phyloP scores from a whole-genome alignment of 805 yeast species.

The Pichia phayaonensis region DNA sequence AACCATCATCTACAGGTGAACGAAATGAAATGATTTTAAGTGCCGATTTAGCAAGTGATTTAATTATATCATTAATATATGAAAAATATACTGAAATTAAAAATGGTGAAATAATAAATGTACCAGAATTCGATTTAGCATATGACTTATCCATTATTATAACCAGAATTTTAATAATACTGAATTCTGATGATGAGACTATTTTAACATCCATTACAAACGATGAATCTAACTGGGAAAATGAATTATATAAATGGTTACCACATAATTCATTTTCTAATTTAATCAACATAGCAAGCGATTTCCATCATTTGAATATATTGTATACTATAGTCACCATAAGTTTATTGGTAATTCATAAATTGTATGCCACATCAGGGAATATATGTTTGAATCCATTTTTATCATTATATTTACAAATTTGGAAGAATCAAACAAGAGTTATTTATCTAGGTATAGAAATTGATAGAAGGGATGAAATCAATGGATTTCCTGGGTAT shows the following conservation, averaged over 20 bases:
- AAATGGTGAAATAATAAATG: constrained; percentile 20
- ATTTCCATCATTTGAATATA: constrained; percentile 33
- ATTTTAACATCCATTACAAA: constrained; percentile 34
- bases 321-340: constrained; percentile 39
- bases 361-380: constrained; percentile 28
- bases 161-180: constrained; percentile 27
- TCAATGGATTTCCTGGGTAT: constrained; percentile 29
- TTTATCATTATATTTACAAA: constrained; percentile 43
- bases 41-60: constrained; percentile 45
- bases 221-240: constrained; percentile 31
- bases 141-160: constrained; percentile 30
- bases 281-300: constrained; percentile 19
- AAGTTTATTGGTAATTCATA: constrained; percentile 37
- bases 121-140: constrained; percentile 30
- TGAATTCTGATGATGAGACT: constrained; percentile 38
- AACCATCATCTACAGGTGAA: constrained; percentile 54
- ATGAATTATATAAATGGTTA: constrained; percentile 29
- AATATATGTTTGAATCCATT: constrained; percentile 52
- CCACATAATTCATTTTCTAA: constrained; percentile 27
- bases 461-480: constrained; percentile 46
- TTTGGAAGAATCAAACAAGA: constrained; percentile 63
- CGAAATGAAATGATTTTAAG: constrained; percentile 43
- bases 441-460: constrained; percentile 54
- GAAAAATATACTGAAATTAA: constrained; percentile 15
- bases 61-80: constrained; percentile 37